These are phyloP conservation scores for Cryptococcus sp. DNA, from an alignment of 1,284 basidiomycete genomes.

Conservation along the genomic window DNA sequence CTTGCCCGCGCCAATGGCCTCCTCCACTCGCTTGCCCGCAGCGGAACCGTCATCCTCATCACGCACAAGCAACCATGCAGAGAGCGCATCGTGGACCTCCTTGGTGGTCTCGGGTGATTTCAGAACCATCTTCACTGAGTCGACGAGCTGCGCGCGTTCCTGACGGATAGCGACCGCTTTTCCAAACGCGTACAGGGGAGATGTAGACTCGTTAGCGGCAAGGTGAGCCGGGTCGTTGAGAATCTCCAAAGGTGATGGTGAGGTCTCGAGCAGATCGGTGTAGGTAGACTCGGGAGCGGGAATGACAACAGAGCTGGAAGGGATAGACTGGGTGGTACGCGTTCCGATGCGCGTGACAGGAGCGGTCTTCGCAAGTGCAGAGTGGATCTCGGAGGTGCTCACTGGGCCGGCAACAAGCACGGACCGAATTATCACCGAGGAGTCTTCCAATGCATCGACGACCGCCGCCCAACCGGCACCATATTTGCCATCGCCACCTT, in stretches of 20 bases:
- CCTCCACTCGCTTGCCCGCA: slow-evolving; percentile 65
- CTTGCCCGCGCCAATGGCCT: slow-evolving; percentile 54
- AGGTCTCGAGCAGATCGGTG: slow-evolving; percentile 85
- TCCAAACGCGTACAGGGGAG: slow-evolving; percentile 91
- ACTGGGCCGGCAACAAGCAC: slow-evolving; percentile 48
- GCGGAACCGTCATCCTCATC: slow-evolving; percentile 62
- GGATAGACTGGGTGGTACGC: slow-evolving; percentile 46
- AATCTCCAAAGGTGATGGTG: slow-evolving; percentile 77
- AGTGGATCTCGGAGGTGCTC: slow-evolving; percentile 45
- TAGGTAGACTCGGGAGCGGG: slow-evolving; percentile 91
- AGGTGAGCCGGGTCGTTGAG: slow-evolving; percentile 79
- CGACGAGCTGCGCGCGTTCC: slow-evolving; percentile 65
- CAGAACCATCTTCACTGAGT: slow-evolving; percentile 62
- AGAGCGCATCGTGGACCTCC: slow-evolving; percentile 70
- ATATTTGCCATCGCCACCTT: slow-evolving; percentile 81
- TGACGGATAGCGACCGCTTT: slow-evolving; percentile 80
- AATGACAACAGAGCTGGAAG: slow-evolving; percentile 58
- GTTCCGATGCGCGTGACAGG: slow-evolving; percentile 44
- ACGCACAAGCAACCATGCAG: slow-evolving; percentile 73
- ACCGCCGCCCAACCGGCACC: slow-evolving; percentile 61
- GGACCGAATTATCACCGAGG: slow-evolving; percentile 41
- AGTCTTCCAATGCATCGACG: slow-evolving; percentile 45
- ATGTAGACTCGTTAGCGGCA: slow-evolving; percentile 73
- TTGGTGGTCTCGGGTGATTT: slow-evolving; percentile 54
- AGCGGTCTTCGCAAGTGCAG: slow-evolving; percentile 37